Conservation (phyloP, 208 protist genomes). For the Leishmania lainsoni region DNA sequence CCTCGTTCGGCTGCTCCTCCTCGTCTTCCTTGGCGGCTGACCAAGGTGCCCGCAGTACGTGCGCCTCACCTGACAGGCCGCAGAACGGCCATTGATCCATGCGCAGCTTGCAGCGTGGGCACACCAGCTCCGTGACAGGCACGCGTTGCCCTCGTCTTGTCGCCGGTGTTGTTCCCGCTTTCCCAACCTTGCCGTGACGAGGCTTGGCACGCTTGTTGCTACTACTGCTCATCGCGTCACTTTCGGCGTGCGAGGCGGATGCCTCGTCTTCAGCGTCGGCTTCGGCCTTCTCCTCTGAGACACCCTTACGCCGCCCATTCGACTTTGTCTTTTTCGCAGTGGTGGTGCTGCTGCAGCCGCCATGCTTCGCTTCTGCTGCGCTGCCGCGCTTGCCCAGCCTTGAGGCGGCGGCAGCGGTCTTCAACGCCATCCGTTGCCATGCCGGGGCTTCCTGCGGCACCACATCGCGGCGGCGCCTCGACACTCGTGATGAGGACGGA, state of each 20-base stretch:
- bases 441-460: conserved; percentile 32
- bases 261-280: not conserved
- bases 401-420: conserved; percentile 19
- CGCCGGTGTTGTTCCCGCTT: not conserved
- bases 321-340: not conserved
- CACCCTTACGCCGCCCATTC: not conserved
- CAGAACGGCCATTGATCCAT: conserved; percentile 69
- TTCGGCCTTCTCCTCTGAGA: not conserved
- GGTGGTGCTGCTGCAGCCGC: not conserved
- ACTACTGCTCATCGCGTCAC: conserved; percentile 6
- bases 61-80: conserved; percentile 53
- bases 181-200: not conserved
- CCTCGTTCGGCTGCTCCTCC: not conserved
- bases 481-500: conserved; percentile 26
- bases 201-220: not conserved
- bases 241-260: not conserved
- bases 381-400: conserved; percentile 13
- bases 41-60: conserved; percentile 22
- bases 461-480: conserved; percentile 22
- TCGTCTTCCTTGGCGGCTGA: not conserved
- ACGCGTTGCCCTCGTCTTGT: conserved; percentile 6
- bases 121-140: conserved; percentile 26
- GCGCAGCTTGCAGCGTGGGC: conserved; percentile 46
- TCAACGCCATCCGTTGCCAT: conserved; percentile 37
- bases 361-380: not conserved